Evolutionary conservation across 2,329 filamentous ascomycete species (phyloP).

Genomic region (Ophiostoma ulmi): DNA sequence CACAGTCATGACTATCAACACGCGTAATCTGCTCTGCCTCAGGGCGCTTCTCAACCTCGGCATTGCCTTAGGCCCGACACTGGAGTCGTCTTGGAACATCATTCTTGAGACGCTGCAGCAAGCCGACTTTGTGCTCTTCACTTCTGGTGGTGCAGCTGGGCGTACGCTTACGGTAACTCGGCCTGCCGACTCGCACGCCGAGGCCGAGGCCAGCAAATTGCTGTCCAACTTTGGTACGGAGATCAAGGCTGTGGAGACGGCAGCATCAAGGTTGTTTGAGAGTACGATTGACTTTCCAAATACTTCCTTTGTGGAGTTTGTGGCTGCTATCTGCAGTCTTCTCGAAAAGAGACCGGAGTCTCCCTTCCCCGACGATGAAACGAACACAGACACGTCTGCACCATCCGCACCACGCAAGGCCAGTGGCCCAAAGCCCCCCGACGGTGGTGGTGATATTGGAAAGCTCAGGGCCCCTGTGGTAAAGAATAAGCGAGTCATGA

Average conservation of each 20-base stretch:
- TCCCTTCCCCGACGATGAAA: not conserved
- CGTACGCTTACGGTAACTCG: conserved; percentile 47
- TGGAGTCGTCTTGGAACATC: conserved; percentile 82
- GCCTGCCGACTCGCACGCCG: conserved; percentile 44
- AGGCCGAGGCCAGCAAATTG: conserved; percentile 47
- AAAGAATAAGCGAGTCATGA: conserved; percentile 42
- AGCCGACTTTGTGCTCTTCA: conserved; percentile 79
- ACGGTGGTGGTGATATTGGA: conserved; percentile 15
- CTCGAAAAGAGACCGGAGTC: conserved; percentile 43
- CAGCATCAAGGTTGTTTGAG: conserved; percentile 79
- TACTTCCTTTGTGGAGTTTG: conserved; percentile 69
- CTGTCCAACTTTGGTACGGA: conserved; percentile 70
- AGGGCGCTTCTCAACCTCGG: conserved; percentile 90
- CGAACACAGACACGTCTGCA: not conserved
- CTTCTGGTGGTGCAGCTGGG: conserved; percentile 52
- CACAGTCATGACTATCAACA: conserved; percentile 60
- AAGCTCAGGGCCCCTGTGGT: conserved; percentile 36
- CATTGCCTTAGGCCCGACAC: conserved; percentile 84
- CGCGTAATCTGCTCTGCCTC: conserved; percentile 83
- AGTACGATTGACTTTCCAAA: conserved; percentile 90
- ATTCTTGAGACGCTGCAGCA: conserved; percentile 88
- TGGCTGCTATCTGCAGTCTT: conserved; percentile 69
- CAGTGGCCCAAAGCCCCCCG: not conserved
- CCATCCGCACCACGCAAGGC: not conserved
- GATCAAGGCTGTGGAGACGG: conserved; percentile 81